Evolutionary conservation across 495 filamentous ascomycete genomes (phyloP).

Genomic region (Trypethelium eluteriae): DNA sequence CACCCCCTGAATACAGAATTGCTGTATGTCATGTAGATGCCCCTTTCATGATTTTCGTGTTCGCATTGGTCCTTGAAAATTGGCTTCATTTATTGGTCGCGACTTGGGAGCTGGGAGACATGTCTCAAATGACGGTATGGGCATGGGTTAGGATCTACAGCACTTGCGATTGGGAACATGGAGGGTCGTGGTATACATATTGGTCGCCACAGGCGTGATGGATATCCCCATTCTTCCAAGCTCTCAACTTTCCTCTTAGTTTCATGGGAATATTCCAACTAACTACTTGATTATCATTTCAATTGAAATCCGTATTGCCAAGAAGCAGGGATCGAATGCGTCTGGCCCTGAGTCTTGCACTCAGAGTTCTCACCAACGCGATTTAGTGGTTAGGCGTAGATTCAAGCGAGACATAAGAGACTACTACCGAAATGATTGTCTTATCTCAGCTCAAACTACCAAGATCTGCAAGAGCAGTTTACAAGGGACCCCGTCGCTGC

Average conservation of each 20-base stretch:
- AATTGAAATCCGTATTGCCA: background rate
- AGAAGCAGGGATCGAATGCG: background rate
- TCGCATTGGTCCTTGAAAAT: background rate
- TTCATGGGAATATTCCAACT: no score
- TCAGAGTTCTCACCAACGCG: background rate
- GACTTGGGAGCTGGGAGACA: background rate
- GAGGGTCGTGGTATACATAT: background rate
- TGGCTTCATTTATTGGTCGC: background rate
- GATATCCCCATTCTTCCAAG: no score
- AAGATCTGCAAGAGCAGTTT: background rate
- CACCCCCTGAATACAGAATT: conserved; percentile 61
- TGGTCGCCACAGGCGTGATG: background rate
- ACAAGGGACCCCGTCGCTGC: background rate
- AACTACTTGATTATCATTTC: background rate
- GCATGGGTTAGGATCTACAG: conserved; percentile 3
- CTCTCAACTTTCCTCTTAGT: no score
- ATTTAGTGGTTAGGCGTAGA: background rate
- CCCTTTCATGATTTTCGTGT: conserved; percentile 12
- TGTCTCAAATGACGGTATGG: conserved; percentile 4
- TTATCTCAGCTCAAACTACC: background rate
- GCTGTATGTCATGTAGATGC: conserved; percentile 34
- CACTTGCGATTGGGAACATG: conserved; percentile 1
- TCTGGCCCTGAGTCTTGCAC: background rate
- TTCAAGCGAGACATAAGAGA: background rate
- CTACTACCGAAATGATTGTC: background rate